Evolutionary conservation across 2,329 filamentous ascomycete species (phyloP).

Genomic region (Ceratocystis ficicola): DNA sequence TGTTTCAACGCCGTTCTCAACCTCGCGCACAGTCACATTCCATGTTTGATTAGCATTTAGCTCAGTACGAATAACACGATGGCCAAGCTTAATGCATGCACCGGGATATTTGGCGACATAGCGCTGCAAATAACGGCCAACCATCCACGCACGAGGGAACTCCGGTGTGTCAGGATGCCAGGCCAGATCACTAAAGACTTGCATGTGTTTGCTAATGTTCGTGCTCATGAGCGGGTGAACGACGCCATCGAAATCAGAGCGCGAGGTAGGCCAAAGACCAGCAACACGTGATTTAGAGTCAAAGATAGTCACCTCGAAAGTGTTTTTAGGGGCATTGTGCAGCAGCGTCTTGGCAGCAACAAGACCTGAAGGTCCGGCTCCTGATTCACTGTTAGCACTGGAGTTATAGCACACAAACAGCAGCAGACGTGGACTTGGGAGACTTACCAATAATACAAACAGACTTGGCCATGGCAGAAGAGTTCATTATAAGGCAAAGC

Average conservation of each 20-base stretch:
- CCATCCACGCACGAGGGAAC: slow-evolving; percentile 65
- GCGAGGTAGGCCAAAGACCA: slow-evolving; percentile 59
- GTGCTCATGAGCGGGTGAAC: slow-evolving; percentile 56
- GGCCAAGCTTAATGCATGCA: slow-evolving; percentile 34
- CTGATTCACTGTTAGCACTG: slow-evolving; percentile 30
- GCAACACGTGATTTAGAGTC: slow-evolving; percentile 55
- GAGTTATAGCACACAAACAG: not conserved
- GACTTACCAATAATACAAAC: slow-evolving; percentile 34
- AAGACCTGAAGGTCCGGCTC: slow-evolving; percentile 56
- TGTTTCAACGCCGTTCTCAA: slow-evolving; percentile 29
- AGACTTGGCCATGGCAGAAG: slow-evolving; percentile 30
- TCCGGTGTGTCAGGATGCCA: slow-evolving; percentile 52
- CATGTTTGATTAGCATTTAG: slow-evolving; percentile 32
- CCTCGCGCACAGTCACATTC: slow-evolving; percentile 31
- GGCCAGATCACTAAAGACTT: slow-evolving; percentile 58
- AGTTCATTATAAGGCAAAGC: not conserved
- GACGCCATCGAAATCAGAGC: slow-evolving; percentile 38
- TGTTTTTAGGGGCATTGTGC: slow-evolving; percentile 40
- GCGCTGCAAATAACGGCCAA: slow-evolving; percentile 56
- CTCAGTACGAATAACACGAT: slow-evolving; percentile 35
- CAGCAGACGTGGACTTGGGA: not conserved
- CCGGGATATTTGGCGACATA: slow-evolving; percentile 50
- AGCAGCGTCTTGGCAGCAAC: slow-evolving; percentile 63
- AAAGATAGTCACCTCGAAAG: slow-evolving; percentile 58
- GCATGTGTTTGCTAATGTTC: slow-evolving; percentile 67